Percentiles rank a stretch among this genome's conserved stretches.
Conservation (phyloP, 345 rosid genomes). For the Eucalyptus paniculata region DNA sequence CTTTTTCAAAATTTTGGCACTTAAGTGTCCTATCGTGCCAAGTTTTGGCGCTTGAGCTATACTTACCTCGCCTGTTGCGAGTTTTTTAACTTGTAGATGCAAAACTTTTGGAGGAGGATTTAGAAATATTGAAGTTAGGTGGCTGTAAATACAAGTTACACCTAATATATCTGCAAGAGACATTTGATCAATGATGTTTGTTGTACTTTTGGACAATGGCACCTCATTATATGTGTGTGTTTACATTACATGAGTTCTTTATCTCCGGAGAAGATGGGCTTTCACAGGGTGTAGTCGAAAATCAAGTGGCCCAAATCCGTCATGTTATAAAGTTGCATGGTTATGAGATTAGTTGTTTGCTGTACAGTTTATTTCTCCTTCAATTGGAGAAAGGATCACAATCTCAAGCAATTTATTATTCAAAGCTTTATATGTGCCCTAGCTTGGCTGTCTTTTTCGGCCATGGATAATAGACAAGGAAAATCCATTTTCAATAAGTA, state of each 20-base stretch:
- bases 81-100: conserved; percentile 57
- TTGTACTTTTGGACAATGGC: background rate
- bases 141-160: background rate
- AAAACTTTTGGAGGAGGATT: conserved; percentile 69
- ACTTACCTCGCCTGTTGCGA: conserved; percentile 11
- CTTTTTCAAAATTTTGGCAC: too few relatives aligned
- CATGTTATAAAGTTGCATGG: conserved; percentile 61
- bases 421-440: background rate
- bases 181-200: background rate
- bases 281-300: conserved; percentile 88
- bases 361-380: background rate
- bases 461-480: background rate
- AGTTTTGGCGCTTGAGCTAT: too few relatives aligned
- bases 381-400: background rate
- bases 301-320: conserved; percentile 71
- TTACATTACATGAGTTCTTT: conserved; percentile 55
- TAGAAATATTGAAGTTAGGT: conserved; percentile 70
- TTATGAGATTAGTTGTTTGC: conserved; percentile 46
- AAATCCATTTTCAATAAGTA: background rate
- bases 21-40: too few relatives aligned
- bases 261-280: conserved; percentile 96
- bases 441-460: background rate
- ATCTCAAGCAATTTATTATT: background rate
- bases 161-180: background rate
- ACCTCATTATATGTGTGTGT: background rate